Conservation (phyloP, 2,329 filamentous ascomycete genomes). For the Teratosphaeriaceae sp. region DNA sequence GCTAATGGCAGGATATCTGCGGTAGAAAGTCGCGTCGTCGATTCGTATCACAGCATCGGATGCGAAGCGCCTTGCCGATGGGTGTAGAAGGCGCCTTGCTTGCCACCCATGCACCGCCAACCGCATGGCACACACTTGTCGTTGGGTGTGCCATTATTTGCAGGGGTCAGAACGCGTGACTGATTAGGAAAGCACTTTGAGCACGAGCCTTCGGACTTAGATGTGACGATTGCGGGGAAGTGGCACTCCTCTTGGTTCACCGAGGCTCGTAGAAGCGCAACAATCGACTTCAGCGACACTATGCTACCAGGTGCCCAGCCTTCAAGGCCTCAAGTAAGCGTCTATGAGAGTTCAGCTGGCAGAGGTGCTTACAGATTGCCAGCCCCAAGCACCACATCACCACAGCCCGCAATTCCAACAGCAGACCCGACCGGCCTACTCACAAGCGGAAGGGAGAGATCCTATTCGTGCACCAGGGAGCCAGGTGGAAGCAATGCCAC, state of each 20-base stretch:
- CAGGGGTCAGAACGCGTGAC: too few relatives aligned
- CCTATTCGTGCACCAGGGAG: conserved; percentile 25
- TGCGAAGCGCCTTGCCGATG: conserved; percentile 1
- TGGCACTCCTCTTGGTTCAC: not conserved
- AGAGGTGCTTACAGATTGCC: not conserved
- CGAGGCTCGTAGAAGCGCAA: too few relatives aligned
- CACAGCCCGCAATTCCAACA: conserved; percentile 20
- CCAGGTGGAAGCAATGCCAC: conserved; percentile 47
- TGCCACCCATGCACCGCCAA: not conserved
- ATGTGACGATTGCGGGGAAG: conserved; percentile 2
- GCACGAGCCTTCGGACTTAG: too few relatives aligned
- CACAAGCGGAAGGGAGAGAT: conserved; percentile 26
- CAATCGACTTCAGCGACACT: too few relatives aligned
- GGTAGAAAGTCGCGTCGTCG: conserved; percentile 75
- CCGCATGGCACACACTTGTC: conserved; percentile 9
- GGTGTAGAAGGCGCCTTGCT: not conserved
- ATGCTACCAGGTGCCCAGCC: conserved; percentile 37
- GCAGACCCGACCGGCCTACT: conserved; percentile 22
- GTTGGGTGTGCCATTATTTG: too few relatives aligned
- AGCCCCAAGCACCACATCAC: conserved; percentile 10
- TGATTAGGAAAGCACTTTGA: too few relatives aligned
- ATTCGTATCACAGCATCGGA: conserved; percentile 50
- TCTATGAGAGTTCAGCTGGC: not conserved
- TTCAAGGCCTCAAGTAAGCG: conserved; percentile 32
- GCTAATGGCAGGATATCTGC: conserved; percentile 55